phyloP scores from a whole-genome alignment of 306 rosid genomes.

The Pyrus betulifolia region DNA sequence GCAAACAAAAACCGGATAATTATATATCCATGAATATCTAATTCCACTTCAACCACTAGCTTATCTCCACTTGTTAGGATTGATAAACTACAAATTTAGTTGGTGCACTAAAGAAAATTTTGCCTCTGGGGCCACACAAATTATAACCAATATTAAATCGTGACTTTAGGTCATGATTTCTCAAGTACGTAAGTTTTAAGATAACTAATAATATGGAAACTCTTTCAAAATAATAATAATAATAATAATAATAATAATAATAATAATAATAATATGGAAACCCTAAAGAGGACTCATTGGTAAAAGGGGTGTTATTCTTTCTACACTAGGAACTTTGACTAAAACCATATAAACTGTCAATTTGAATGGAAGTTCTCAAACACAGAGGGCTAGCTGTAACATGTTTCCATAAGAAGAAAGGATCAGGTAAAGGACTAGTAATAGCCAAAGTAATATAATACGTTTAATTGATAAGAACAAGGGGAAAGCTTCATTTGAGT shows the following conservation, averaged over 20 bases:
- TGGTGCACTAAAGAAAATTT: neutral
- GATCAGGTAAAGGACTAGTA: neutral
- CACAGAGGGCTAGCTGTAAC: neutral
- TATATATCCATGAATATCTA: neutral
- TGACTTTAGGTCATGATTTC: neutral
- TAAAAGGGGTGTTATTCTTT: too few species aligned
- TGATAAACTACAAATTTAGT: neutral
- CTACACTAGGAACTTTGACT: neutral
- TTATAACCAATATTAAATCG: neutral
- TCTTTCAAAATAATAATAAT: too few species aligned
- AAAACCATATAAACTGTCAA: neutral
- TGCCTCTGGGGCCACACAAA: constrained; percentile 6
- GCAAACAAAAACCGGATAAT: neutral
- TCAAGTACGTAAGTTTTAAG: neutral
- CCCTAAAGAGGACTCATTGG: too few species aligned
- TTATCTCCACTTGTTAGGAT: neutral
- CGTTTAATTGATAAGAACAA: too few species aligned
- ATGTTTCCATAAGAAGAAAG: neutral
- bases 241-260: too few species aligned
- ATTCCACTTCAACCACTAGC: neutral
- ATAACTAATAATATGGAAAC: too few species aligned
- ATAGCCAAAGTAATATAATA: neutral
- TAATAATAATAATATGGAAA: too few species aligned
- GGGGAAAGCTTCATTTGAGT: too few species aligned
- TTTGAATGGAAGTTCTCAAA: neutral